Evolutionary conservation across 169 alveolate species (phyloP), one percentile per base, ranked within the genome.

Genomic region (Cryptosporidium canis): DNA sequence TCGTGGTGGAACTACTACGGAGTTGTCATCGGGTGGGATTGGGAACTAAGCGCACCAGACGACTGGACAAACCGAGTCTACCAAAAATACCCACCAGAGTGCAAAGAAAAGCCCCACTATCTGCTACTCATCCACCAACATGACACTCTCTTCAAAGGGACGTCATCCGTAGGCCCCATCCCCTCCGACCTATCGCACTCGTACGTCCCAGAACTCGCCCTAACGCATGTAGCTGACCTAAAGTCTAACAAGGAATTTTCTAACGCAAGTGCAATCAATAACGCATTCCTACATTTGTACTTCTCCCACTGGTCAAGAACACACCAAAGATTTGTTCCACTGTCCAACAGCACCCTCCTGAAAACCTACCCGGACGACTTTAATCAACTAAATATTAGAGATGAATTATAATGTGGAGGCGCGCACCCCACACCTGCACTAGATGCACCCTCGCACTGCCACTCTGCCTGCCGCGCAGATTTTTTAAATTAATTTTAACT

Each of bases 1-100:
- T 24, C 16, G 29, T 56, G 72, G 72, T 77, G 87, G 87, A 77
- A 77, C 37, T 77, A 77, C 31, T 61, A 77, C 44, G 87, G 87
- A 6, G 87, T 77, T 11, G 29, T 77, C 5, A 33, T 77, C 16
- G 87, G 87, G 43, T 77, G 87, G 87, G 87, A 77, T 9, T 61
- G 66, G 77, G 43, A 39, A 16, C 56, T 77, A 11, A 29, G n/a
- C 12, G 87, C 87, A 3, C 87, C 87, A 2, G 21, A 24, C 7
- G 24, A 58, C 1, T 77, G 87, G 87, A 39, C 27, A 29, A 33
- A 56, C 39, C 14, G 21, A 11, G 51, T 77, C 41, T 77, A 77
- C 37, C 68, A 77, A 31, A 77, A 58, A 55, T 77, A 77, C 33
- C 64, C 87, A 16, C 4, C 53, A 12, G 45, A 77, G 11, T 55